Base-by-base conservation (phyloP, 768 basidiomycete species). In the Suillus clintonianus region DNA sequence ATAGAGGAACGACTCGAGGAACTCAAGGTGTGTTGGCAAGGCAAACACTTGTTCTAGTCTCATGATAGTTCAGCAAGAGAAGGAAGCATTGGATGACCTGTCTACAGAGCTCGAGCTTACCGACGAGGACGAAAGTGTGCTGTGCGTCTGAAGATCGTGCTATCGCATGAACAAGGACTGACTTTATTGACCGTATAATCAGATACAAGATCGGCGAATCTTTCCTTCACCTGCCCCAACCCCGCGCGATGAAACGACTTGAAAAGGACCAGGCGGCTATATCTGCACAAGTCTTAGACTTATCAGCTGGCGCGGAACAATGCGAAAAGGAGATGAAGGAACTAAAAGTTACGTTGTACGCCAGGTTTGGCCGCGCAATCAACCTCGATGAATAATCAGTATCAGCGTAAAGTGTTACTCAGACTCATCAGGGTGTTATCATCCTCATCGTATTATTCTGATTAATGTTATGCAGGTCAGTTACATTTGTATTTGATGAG, bases 151-250 rank as follows among this genome's bases (percentile, higher is more conserved):
- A 39, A 64, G 9, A 34, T 17, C 24, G 36, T 59, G 19, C 37
- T 32, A n/a, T 51, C 42, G 30, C 51, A 64, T 32, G 60, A n/a
- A 59, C 15, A 37, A 27, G 45, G 45, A 43, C 47, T 43, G 17
- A 37, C 30, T 60, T n/a, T 48, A 0, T 24, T 24, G 27, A 51
- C 14, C 53, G 56, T 50, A 22, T 22, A 27, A 14, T 2, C 64
- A 95, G 94, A 66, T 98, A 97, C 81, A 90, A 88, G 78, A 84
- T 96, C 36, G 95, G 95, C 69, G 94, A 96, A 71, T 82, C 93
- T 0, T 97, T 97, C 76, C 81, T 95, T 24, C 92, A 95, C 68
- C 81, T 98, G 67, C 78, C 87, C 11, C 86, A 90, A 48, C 64
- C 80, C 7, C 85, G 83, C 19, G 96, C 96, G 3, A 77, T 89